Percentiles rank a stretch among this genome's conserved stretches.
Conservation (phyloP, 148 eudicot genomes). For the Diospyros kaki region DNA sequence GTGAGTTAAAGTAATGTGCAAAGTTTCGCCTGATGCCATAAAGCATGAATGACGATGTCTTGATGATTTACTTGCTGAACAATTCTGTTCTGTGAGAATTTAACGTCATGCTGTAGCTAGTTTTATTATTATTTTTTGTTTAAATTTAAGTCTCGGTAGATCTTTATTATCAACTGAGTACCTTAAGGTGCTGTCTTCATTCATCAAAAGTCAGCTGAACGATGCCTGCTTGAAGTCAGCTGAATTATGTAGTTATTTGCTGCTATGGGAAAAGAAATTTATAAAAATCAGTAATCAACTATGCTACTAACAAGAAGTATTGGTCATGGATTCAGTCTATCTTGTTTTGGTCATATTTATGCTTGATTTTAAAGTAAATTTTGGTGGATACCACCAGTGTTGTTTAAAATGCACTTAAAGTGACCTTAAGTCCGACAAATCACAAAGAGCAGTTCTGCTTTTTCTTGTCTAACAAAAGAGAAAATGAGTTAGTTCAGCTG, state of each 20-base stretch:
- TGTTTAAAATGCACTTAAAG: too few relatives aligned
- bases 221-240: not conserved
- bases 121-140: not conserved
- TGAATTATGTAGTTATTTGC: not conserved
- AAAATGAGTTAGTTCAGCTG: too few relatives aligned
- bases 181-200: not conserved
- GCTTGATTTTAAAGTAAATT: not conserved
- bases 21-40: not conserved
- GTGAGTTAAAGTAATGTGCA: slow-evolving; percentile 20
- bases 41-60: not conserved
- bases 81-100: not conserved
- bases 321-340: not conserved
- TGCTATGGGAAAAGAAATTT: not conserved
- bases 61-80: not conserved
- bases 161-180: not conserved
- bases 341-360: not conserved
- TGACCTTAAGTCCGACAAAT: too few relatives aligned
- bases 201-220: not conserved
- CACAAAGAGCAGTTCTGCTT: too few relatives aligned
- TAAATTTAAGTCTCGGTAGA: not conserved
- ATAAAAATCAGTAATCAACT: not conserved
- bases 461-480: too few relatives aligned
- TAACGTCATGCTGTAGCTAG: not conserved
- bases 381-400: not conserved
- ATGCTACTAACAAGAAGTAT: not conserved